Evolutionary conservation across 2,329 filamentous ascomycete genomes (phyloP).

Genomic region (Lachnellula hyalina): DNA sequence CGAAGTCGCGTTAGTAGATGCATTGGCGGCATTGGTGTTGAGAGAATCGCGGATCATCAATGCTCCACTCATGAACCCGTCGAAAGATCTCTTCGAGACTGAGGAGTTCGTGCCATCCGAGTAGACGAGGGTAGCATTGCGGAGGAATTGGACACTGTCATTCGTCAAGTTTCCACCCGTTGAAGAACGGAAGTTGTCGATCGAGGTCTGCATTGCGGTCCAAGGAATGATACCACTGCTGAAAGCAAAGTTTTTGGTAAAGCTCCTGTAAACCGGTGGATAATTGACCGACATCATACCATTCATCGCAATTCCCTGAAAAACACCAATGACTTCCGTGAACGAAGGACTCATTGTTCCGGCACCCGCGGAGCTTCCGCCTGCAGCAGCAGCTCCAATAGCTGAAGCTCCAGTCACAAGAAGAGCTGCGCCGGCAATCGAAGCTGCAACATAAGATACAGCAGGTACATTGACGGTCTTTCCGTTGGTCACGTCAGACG

Average conservation of each 20-base stretch:
- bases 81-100: conserved; percentile 50
- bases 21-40: conserved; percentile 38
- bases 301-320: conserved; percentile 90
- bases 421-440: conserved; percentile 79
- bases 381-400: conserved; percentile 51
- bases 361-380: conserved; percentile 47
- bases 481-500: conserved; percentile 78
- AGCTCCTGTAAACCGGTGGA: conserved; percentile 81
- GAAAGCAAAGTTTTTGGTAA: conserved; percentile 90
- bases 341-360: conserved; percentile 76
- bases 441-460: conserved; percentile 78
- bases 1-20: conserved; percentile 23
- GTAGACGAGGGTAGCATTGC: conserved; percentile 71
- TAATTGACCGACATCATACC: conserved; percentile 93
- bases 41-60: conserved; percentile 52
- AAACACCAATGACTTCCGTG: conserved; percentile 78
- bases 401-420: conserved; percentile 68
- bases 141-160: conserved; percentile 70
- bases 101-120: conserved; percentile 51
- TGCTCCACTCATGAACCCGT: conserved; percentile 35
- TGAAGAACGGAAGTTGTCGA: conserved; percentile 72
- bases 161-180: conserved; percentile 84
- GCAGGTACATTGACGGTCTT: conserved; percentile 72
- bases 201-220: conserved; percentile 71
- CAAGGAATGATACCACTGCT: conserved; percentile 80